A percentile compares a stretch with the other conserved stretches of the same genome.
These are phyloP conservation scores for Ogataea pilisensis DNA, from an alignment of 805 yeast genomes.

Conservation along the genomic window DNA sequence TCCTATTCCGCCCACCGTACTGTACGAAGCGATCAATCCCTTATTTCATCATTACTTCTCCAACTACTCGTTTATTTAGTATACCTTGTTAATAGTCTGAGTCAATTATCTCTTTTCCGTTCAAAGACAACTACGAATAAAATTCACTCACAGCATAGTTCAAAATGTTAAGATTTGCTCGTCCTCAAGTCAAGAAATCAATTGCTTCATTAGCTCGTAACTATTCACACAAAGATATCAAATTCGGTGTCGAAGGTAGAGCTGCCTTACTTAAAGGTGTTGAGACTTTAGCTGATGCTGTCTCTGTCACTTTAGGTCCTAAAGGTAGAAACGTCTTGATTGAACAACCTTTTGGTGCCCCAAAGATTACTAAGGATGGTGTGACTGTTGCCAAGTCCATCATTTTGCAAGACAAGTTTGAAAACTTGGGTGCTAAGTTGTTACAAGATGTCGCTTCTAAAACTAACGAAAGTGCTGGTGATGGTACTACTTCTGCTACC, in stretches of 20 bases:
- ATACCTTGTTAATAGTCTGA: no score
- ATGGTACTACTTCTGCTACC: constrained; percentile 97
- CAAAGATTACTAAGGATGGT: constrained; percentile 99
- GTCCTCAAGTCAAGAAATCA: constrained; percentile 39
- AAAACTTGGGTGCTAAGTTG: constrained; percentile 93
- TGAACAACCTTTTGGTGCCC: constrained; percentile 95
- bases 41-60: no score
- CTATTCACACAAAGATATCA: constrained; percentile 82
- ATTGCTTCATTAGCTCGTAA: constrained; percentile 42
- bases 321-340: constrained; percentile 96
- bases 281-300: constrained; percentile 92
- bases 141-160: no score
- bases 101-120: no score
- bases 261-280: constrained; percentile 93
- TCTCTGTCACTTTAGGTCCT: constrained; percentile 94
- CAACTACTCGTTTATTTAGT: no score
- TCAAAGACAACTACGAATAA: no score
- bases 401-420: constrained; percentile 81
- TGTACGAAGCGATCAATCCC: no score
- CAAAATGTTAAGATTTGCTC: constrained; percentile 46
- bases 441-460: constrained; percentile 95
- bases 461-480: constrained; percentile 98
- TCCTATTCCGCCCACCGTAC: no score
- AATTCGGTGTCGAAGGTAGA: constrained; percentile 96
- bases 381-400: constrained; percentile 92